phyloP scores from a whole-genome alignment of 2,329 filamentous ascomycete species.

The Talaromyces sp. region DNA sequence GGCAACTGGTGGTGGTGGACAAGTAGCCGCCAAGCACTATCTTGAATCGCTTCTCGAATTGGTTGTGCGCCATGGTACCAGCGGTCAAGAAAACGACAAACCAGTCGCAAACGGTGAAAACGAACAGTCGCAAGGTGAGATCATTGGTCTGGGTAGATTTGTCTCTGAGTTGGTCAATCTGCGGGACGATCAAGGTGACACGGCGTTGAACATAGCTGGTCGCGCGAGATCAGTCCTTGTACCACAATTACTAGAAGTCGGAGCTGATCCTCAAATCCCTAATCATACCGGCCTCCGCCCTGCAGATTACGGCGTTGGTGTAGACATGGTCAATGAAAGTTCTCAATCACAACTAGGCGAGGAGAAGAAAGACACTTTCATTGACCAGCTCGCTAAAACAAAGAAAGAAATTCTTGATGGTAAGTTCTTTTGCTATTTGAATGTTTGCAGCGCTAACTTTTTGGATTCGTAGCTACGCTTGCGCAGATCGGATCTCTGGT shows the following conservation, averaged over 20 bases:
- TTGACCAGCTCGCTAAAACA: constrained; percentile 43
- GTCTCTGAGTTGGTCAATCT: constrained; percentile 97
- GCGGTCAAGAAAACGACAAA: constrained; percentile 8
- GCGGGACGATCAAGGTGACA: constrained; percentile 90
- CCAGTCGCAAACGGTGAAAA: constrained; percentile 48
- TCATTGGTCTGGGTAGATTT: constrained; percentile 88
- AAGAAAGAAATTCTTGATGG: constrained; percentile 46
- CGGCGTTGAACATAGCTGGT: constrained; percentile 88
- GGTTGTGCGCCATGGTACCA: constrained; percentile 73
- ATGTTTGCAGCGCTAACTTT: constrained; percentile 24
- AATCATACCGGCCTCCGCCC: constrained; percentile 87
- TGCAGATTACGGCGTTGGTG: constrained; percentile 89
- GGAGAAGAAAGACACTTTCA: constrained; percentile 42
- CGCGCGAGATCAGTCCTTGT: constrained; percentile 95
- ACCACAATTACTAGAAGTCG: constrained; percentile 91
- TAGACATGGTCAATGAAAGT: constrained; percentile 54
- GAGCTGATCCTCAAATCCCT: constrained; percentile 85
- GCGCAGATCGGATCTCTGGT: constrained; percentile 59
- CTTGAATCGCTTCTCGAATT: constrained; percentile 92
- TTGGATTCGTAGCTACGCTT: constrained; percentile 38
- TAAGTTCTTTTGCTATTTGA: constrained; percentile 24
- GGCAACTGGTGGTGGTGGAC: constrained; percentile 86
- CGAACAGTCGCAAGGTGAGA: constrained; percentile 43
- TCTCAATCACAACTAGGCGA: constrained; percentile 46
- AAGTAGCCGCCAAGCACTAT: constrained; percentile 85